Conservation (phyloP, 2,329 filamentous ascomycete species). For the Podosphaera leucotricha region DNA sequence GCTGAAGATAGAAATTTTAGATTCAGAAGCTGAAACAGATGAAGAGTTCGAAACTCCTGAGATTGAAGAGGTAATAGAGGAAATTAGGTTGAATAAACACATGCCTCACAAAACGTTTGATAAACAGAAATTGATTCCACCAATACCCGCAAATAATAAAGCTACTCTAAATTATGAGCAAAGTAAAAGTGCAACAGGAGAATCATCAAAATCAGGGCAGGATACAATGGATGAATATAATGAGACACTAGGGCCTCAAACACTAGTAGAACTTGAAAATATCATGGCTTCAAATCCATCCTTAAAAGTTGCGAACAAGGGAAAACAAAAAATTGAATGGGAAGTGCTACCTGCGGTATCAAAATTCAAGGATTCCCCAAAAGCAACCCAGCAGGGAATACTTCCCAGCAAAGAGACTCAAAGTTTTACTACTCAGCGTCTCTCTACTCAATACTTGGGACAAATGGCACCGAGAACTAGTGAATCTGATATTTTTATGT, state of each 20-base stretch:
- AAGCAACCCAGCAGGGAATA: neutral
- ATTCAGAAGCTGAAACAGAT: conserved; percentile 12
- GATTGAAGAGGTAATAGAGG: neutral
- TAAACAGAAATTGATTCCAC: neutral
- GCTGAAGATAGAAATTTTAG: conserved; percentile 9
- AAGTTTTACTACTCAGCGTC: conserved; percentile 24
- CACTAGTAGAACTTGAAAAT: conserved; percentile 4
- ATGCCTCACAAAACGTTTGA: neutral
- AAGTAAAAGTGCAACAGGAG: too few species aligned
- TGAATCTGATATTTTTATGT: conserved; percentile 30
- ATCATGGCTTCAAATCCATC: conserved; percentile 1
- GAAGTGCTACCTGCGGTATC: neutral
- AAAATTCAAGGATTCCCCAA: neutral
- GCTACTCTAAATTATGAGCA: neutral
- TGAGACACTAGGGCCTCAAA: neutral
- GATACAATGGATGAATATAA: neutral
- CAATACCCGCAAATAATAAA: neutral
- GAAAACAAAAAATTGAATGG: neutral
- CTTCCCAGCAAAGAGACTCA: conserved; percentile 7
- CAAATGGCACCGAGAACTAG: conserved; percentile 24
- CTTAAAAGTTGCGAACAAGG: neutral
- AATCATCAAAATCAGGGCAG: neutral
- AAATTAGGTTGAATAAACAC: neutral
- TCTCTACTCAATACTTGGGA: conserved; percentile 25
- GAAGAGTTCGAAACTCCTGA: neutral